Evolutionary conservation across 495 filamentous ascomycete genomes (phyloP).

Genomic region (Hyaloscypha hepaticicola): DNA sequence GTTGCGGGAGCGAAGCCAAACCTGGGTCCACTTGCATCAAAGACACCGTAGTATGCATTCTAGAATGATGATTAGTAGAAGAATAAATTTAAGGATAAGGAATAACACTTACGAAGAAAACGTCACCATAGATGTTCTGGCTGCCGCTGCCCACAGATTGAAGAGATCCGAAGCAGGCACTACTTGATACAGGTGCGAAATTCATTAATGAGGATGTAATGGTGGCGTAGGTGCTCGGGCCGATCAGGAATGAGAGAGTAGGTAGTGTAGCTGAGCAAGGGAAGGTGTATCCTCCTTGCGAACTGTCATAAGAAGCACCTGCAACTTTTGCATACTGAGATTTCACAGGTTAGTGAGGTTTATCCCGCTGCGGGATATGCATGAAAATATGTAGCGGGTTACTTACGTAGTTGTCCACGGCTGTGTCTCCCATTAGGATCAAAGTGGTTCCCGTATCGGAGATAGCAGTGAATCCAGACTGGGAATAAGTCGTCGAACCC

Average conservation of each 20-base stretch:
- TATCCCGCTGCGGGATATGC: no score
- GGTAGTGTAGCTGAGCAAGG: constrained; percentile 64
- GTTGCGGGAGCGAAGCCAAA: constrained; percentile 25
- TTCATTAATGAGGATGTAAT: constrained; percentile 57
- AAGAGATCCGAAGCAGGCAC: constrained; percentile 62
- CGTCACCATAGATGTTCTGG: constrained; percentile 72
- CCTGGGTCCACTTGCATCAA: constrained; percentile 51
- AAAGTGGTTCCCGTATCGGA: constrained; percentile 75
- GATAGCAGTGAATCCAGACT: constrained; percentile 53
- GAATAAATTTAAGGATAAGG: no score
- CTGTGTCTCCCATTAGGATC: constrained; percentile 61
- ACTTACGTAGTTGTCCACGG: constrained; percentile 60
- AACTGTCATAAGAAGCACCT: constrained; percentile 47
- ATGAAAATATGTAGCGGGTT: no score
- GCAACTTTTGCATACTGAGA: constrained; percentile 62
- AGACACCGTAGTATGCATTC: constrained; percentile 79
- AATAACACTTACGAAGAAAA: no score
- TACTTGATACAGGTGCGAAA: constrained; percentile 47
- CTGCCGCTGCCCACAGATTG: constrained; percentile 61
- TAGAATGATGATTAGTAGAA: no score
- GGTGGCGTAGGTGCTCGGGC: constrained; percentile 44
- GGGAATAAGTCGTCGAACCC: constrained; percentile 42
- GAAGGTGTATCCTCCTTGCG: constrained; percentile 62
- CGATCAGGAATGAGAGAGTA: constrained; percentile 58
- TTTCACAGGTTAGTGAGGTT: no score